Evolutionary conservation across 257 asterid genomes (phyloP).

Genomic region (Solanum raphanifolium): DNA sequence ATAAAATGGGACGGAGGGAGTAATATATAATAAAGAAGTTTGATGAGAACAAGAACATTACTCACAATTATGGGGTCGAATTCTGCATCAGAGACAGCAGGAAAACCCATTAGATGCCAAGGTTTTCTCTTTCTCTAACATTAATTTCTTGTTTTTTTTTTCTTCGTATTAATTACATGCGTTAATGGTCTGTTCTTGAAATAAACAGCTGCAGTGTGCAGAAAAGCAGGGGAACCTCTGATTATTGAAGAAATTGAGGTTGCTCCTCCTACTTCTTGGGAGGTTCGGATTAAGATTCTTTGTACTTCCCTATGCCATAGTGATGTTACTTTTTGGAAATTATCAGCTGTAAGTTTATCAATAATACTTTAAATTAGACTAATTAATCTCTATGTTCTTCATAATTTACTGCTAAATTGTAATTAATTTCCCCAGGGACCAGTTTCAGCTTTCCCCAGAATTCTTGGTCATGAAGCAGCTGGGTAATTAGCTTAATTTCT

Average conservation of each 20-base stretch:
- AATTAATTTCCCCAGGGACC: slow-evolving; percentile 16
- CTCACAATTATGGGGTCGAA: slow-evolving; percentile 6
- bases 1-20: no score
- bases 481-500: slow-evolving; percentile 12
- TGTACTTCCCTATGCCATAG: slow-evolving; percentile 38
- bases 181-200: background rate
- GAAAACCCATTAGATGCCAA: slow-evolving; percentile 38
- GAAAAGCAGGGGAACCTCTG: slow-evolving; percentile 33
- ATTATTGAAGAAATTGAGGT: slow-evolving; percentile 38
- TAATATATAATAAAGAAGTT: background rate
- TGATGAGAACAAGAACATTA: background rate
- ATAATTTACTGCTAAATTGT: background rate
- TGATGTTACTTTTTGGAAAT: slow-evolving; percentile 35
- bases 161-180: no score
- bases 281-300: slow-evolving; percentile 41
- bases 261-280: slow-evolving; percentile 36
- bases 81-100: slow-evolving; percentile 11
- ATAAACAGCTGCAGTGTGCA: slow-evolving; percentile 35
- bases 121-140: slow-evolving; percentile 6
- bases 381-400: background rate
- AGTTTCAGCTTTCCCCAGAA: slow-evolving; percentile 20
- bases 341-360: slow-evolving; percentile 6
- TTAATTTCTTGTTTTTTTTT: background rate
- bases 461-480: slow-evolving; percentile 38
- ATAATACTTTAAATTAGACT: background rate